Conservation (phyloP, 345 rosid genomes). For the Zanthoxylum bungeanum region DNA sequence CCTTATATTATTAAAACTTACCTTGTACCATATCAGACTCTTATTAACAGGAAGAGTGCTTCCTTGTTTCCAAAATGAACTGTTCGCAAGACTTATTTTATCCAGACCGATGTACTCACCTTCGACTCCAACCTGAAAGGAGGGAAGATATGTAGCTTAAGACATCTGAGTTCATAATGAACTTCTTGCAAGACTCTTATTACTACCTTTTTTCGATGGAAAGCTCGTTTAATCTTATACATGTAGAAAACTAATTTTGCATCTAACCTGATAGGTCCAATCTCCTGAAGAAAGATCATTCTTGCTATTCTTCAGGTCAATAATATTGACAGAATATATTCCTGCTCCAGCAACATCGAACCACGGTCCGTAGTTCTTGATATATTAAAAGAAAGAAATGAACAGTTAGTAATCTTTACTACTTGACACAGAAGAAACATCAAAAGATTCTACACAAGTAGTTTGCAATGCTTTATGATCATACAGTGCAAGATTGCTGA, state of each 20-base stretch:
- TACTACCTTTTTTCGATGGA: background rate
- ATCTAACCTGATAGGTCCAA: slow-evolving; percentile 61
- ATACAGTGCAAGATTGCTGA: background rate
- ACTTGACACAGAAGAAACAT: background rate
- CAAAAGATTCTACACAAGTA: background rate
- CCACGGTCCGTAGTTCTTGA: slow-evolving; percentile 65
- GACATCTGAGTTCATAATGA: background rate
- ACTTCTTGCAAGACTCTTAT: background rate
- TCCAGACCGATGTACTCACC: slow-evolving; percentile 56
- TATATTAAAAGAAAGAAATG: background rate
- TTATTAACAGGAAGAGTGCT: slow-evolving; percentile 33
- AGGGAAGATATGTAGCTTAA: background rate
- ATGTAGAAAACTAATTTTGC: background rate
- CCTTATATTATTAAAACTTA: background rate
- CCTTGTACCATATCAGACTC: slow-evolving; percentile 71
- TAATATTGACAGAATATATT: slow-evolving; percentile 29
- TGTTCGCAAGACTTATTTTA: slow-evolving; percentile 37
- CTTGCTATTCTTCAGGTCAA: slow-evolving; percentile 24
- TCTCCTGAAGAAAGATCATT: slow-evolving; percentile 33
- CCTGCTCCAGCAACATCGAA: slow-evolving; percentile 64
- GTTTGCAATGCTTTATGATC: background rate
- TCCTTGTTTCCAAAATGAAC: slow-evolving; percentile 49
- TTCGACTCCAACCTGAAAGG: slow-evolving; percentile 53
- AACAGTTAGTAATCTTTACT: background rate
- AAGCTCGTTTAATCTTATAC: background rate